phyloP scores from a whole-genome alignment of 805 yeast species.

The Pichia manshurica region DNA sequence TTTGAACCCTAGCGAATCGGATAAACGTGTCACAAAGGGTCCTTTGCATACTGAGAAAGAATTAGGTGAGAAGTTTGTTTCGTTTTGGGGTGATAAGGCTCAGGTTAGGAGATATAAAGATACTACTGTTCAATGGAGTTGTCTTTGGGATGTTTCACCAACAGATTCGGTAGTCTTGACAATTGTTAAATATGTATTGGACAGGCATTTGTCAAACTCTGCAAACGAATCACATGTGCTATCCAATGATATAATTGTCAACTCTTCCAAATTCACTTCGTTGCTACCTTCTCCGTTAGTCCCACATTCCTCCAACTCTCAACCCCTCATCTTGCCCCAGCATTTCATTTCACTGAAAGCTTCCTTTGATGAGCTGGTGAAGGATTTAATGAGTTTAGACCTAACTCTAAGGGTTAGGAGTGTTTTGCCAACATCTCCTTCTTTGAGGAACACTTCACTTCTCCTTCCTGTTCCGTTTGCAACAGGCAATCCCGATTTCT shows the following conservation, averaged over 20 bases:
- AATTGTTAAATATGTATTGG: slow-evolving; percentile 58
- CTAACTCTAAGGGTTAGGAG: slow-evolving; percentile 71
- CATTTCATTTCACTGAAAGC: slow-evolving; percentile 39
- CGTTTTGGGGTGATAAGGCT: slow-evolving; percentile 85
- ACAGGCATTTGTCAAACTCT: slow-evolving; percentile 45
- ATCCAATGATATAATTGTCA: slow-evolving; percentile 33
- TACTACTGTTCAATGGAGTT: slow-evolving; percentile 85
- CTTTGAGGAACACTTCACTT: slow-evolving; percentile 69
- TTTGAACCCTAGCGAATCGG: slow-evolving; percentile 67
- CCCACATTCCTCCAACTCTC: slow-evolving; percentile 49
- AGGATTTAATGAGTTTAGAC: slow-evolving; percentile 38
- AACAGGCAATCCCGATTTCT: slow-evolving; percentile 64
- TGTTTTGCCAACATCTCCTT: slow-evolving; percentile 66
- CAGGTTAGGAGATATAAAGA: slow-evolving; percentile 89
- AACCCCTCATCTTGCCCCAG: slow-evolving; percentile 39
- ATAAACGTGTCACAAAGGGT: slow-evolving; percentile 80
- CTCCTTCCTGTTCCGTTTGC: slow-evolving; percentile 82
- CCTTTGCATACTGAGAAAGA: slow-evolving; percentile 61
- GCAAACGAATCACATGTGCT: slow-evolving; percentile 27
- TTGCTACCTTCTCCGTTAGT: slow-evolving; percentile 55
- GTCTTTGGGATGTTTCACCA: slow-evolving; percentile 67
- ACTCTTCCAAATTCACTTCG: slow-evolving; percentile 41
- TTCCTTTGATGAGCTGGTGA: slow-evolving; percentile 49
- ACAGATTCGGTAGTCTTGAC: slow-evolving; percentile 58
- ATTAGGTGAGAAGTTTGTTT: slow-evolving; percentile 58